Conservation (phyloP, 179 eudicot genomes). For the Silene vulgaris region DNA sequence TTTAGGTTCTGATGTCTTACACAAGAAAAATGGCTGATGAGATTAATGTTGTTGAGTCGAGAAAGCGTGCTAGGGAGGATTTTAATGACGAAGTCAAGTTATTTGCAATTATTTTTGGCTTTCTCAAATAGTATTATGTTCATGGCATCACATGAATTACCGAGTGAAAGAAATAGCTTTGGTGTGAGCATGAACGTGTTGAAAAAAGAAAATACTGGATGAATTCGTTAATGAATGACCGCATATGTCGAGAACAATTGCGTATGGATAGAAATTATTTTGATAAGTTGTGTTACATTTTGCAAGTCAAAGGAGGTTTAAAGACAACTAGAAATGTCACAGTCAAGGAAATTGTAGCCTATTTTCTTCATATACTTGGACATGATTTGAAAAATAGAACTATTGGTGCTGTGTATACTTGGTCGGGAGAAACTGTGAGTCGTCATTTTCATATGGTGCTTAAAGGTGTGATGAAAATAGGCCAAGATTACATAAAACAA, state of each 20-base stretch:
- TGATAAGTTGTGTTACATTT: not conserved
- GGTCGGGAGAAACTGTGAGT: slow-evolving; percentile 8
- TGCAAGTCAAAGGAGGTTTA: not conserved
- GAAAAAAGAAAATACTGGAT: not conserved
- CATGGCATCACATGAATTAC: no score
- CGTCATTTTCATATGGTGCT: not conserved
- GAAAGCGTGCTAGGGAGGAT: no score
- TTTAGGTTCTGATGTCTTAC: no score
- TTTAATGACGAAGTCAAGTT: no score
- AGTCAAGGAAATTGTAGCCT: not conserved
- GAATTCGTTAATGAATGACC: no score
- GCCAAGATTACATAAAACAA: no score
- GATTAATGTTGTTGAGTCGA: no score
- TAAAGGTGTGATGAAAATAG: not conserved
- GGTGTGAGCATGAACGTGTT: not conserved
- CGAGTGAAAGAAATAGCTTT: not conserved
- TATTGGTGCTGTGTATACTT: slow-evolving; percentile 8
- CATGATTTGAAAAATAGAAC: slow-evolving; percentile 7
- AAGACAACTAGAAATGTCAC: not conserved
- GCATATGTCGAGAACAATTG: not conserved
- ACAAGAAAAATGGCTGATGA: no score
- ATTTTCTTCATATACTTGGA: not conserved
- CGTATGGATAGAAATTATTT: not conserved
- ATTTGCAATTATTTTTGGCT: no score
- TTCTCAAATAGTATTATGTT: no score